Evolutionary conservation across 2,329 filamentous ascomycete genomes (phyloP), one percentile per base, ranked within the genome.

Genomic region (Colletotrichum brevisporum): DNA sequence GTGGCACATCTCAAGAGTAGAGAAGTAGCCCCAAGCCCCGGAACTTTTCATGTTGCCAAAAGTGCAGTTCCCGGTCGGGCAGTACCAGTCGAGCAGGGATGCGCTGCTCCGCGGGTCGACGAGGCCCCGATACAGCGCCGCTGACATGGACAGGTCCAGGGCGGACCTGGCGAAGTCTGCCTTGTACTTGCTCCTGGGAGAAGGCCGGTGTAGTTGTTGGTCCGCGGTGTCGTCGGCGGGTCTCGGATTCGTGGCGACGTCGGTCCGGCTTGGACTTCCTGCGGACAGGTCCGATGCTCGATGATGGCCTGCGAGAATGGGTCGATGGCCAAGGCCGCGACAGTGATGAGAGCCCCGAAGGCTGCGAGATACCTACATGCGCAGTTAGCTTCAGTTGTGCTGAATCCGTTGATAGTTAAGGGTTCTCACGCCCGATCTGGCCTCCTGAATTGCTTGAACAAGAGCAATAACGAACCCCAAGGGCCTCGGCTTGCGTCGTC

Each of bases 251-350:
- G 26, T 12, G 27, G 2, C 15, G 16, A 9, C 21, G 10, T 18
- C 47, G 43, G n/a, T 5, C 15, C n/a, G 6, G 13, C n/a, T 36
- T 43, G 13, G 13, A 43, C 41, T 12, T 15, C 41, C 24, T 47
- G 39, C 26, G 21, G 4, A 27, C 55, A 58, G 3, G 41, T 21
- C 13, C 24, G 51, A 43, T 60, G 56, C 43, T 60, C 24, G 43
- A 51, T 26, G 13, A 51, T 50, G 56, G 56, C 56, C 45, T 60
- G 56, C 5, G 56, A 60, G 27, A 60, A 60, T 15, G 56, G 56
- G 24, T 60, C 56, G 43, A 60, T 39, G 18, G 56, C 43, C 13
- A 60, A 9, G 4, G 56, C 56, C 8, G 45, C 56, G 18, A 60
- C 26, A 0, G 45, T 60, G 15, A 60, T 24, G 18, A 48, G 5